phyloP scores from a whole-genome alignment of 441 rosid species.

The Brassica hybrid region DNA sequence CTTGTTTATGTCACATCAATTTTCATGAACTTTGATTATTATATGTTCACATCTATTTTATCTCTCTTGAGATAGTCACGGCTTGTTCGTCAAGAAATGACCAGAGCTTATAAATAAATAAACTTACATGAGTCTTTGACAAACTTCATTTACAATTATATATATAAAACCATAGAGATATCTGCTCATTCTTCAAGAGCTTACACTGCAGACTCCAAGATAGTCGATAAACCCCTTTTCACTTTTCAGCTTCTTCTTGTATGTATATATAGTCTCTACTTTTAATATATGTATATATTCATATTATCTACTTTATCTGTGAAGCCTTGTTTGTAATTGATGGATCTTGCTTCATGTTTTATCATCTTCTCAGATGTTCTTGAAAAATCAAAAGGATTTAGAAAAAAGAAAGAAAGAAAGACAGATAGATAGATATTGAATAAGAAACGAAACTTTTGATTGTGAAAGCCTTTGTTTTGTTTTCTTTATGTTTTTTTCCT shows the following conservation, averaged over 20 bases:
- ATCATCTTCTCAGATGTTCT: slow-evolving; percentile 9
- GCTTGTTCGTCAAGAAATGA: slow-evolving; percentile 41
- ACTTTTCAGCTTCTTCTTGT: slow-evolving; percentile 32
- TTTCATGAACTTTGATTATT: neutral
- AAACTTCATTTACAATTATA: slow-evolving; percentile 27
- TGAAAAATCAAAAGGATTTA: slow-evolving; percentile 1
- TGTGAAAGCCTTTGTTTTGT: slow-evolving; percentile 8
- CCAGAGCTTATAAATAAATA: slow-evolving; percentile 19
- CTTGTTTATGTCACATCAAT: too few species aligned
- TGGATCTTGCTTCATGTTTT: slow-evolving; percentile 30
- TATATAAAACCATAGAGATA: neutral
- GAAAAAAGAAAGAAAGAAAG: too few species aligned
- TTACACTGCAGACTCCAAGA: slow-evolving; percentile 25
- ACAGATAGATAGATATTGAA: neutral
- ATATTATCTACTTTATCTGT: neutral
- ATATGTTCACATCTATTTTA: neutral
- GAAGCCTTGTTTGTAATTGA: neutral
- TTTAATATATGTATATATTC: neutral
- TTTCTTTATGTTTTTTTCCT: neutral
- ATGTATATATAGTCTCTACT: neutral
- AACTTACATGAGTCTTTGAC: slow-evolving; percentile 3
- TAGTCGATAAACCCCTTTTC: slow-evolving; percentile 18
- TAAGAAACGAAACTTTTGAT: neutral
- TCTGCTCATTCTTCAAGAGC: slow-evolving; percentile 18
- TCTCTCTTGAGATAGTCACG: slow-evolving; percentile 19